phyloP scores from a whole-genome alignment of 2,329 filamentous ascomycete genomes.

The Stemphylium vesicarium region DNA sequence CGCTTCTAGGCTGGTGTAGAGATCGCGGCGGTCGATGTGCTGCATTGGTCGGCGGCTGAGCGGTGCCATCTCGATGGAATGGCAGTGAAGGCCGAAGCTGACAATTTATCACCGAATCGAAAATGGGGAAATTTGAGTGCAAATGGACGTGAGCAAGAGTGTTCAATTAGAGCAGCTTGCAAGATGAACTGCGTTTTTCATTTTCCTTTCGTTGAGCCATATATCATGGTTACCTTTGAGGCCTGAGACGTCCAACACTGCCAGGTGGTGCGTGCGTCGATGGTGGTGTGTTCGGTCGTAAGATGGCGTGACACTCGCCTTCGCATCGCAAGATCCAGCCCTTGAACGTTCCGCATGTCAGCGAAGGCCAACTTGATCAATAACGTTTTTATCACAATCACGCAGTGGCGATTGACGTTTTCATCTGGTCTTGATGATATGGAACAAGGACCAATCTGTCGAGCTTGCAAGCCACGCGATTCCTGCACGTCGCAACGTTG shows the following conservation, averaged over 20 bases:
- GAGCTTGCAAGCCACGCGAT: no score
- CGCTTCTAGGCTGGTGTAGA: slow-evolving; percentile 73
- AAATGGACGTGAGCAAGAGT: not conserved
- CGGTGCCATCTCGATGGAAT: slow-evolving; percentile 28
- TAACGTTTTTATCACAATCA: no score
- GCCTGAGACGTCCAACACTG: not conserved
- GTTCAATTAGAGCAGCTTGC: no score
- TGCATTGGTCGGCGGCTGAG: slow-evolving; percentile 49
- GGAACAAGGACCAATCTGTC: no score
- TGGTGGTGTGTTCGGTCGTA: slow-evolving; percentile 21
- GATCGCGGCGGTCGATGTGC: slow-evolving; percentile 72
- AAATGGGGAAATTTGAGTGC: not conserved
- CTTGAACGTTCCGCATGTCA: no score
- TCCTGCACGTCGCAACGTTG: no score
- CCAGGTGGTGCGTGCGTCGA: not conserved
- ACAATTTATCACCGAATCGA: not conserved
- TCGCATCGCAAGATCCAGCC: not conserved
- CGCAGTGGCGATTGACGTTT: no score
- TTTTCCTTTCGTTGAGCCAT: not conserved
- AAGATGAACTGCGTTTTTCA: not conserved
- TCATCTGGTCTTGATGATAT: no score
- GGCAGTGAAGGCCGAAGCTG: no score
- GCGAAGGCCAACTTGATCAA: no score
- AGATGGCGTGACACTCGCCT: slow-evolving; percentile 31
- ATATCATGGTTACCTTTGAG: not conserved